Conservation (phyloP, 1,284 basidiomycete species). For the Cystobasidiaceae sp. region DNA sequence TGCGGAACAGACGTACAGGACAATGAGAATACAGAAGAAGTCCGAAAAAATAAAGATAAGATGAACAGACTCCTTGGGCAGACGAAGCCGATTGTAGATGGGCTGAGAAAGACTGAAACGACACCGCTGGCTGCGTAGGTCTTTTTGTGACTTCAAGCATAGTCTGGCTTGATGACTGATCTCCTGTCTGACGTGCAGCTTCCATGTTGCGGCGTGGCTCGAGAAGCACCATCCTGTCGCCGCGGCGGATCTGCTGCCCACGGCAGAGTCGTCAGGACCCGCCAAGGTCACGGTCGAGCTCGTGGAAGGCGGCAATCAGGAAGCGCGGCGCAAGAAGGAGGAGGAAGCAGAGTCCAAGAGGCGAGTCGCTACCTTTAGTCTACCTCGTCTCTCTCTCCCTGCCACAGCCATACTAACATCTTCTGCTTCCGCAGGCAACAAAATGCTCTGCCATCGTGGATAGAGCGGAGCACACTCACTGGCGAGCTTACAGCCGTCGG, state of each 20-base stretch:
- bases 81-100: slow-evolving; percentile 78
- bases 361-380: slow-evolving; percentile 54
- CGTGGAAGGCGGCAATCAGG: slow-evolving; percentile 40
- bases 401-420: slow-evolving; percentile 55
- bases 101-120: slow-evolving; percentile 81
- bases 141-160: slow-evolving; percentile 14
- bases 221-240: slow-evolving; percentile 41
- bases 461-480: slow-evolving; percentile 87
- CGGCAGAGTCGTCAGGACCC: slow-evolving; percentile 43
- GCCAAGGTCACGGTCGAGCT: slow-evolving; percentile 42
- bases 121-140: slow-evolving; percentile 72
- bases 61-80: slow-evolving; percentile 94
- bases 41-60: slow-evolving; percentile 77
- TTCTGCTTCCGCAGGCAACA: slow-evolving; percentile 59
- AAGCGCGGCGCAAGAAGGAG: slow-evolving; percentile 53
- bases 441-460: slow-evolving; percentile 88
- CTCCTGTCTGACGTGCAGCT: slow-evolving; percentile 56
- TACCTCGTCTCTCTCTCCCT: not conserved
- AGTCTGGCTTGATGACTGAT: not conserved
- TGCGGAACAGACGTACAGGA: slow-evolving; percentile 69
- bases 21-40: slow-evolving; percentile 83
- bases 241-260: slow-evolving; percentile 33
- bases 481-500: slow-evolving; percentile 84
- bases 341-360: slow-evolving; percentile 51
- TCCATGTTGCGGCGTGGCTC: slow-evolving; percentile 76